Evolutionary conservation across 495 filamentous ascomycete genomes (phyloP), one percentile per base, ranked within the genome.

Genomic region (Penicillium egyptiacum): DNA sequence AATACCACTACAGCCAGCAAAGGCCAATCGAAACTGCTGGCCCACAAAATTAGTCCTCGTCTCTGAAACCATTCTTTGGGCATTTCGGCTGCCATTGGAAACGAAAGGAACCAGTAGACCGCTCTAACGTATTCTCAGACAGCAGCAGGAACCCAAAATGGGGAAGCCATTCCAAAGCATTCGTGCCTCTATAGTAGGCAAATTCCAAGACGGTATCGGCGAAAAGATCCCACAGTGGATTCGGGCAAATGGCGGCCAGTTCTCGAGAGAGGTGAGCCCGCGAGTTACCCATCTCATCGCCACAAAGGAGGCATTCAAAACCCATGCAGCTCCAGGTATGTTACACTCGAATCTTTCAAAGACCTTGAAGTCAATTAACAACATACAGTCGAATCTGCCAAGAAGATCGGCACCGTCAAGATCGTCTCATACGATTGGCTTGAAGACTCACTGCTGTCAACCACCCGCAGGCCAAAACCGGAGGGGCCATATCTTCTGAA

Each of bases 341-440:
- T 5, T 40, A 8, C 55, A 33, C 26, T 31, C 22, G 35, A 45
- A 50, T n/a, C 28, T 54, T 23, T 40, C 33, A 33, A 7, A 31
- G n/a, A 11, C 9, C 11, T 23, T n/a, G 5, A 47, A 23, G n/a
- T 30, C 12, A 49, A 33, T 25, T 16, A 17, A 25, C 37, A 1
- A 14, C 11, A 31, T 43, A 26, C 35, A 84, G 82, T 84, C 10
- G 55, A 68, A 56, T 62, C 69, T 63, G 82, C 77, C 1, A 71
- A 67, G 39, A 54, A 50, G 1, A 58, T 75, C 1, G 61, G 58
- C 8, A 68, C 66, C 4, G 63, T 84, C 55, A 72, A 76, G 5
- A 83, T 89, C 26, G 83, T 89, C 16, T 72, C 70, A 9, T 81
- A 74, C 26, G 85, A 88, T 62, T 89, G 85, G 86, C 67, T 88